Conservation (phyloP, 1,284 basidiomycete species). For the Chondrostereum purpureum region DNA sequence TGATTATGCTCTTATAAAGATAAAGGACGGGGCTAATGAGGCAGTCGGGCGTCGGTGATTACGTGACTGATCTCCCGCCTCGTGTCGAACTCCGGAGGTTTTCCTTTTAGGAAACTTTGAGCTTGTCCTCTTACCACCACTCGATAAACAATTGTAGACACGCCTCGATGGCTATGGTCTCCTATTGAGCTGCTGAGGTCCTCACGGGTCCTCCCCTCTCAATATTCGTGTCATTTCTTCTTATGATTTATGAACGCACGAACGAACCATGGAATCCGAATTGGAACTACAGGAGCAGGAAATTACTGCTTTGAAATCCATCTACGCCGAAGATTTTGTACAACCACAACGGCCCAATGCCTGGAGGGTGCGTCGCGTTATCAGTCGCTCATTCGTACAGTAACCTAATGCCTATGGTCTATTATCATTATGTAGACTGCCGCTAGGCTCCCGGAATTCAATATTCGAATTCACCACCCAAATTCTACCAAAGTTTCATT, state of each 20-base stretch:
- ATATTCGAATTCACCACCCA: slow-evolving; percentile 59
- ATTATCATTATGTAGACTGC: slow-evolving; percentile 44
- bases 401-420: no score
- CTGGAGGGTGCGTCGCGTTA: slow-evolving; percentile 55
- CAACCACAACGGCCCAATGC: slow-evolving; percentile 67
- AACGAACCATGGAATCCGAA: slow-evolving; percentile 53
- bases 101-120: no score
- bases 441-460: slow-evolving; percentile 62
- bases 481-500: slow-evolving; percentile 49
- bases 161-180: background rate
- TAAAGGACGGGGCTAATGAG: no score
- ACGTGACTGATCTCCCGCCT: no score
- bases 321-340: slow-evolving; percentile 69
- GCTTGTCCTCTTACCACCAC: no score
- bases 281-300: slow-evolving; percentile 69
- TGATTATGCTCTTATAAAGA: no score
- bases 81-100: no score
- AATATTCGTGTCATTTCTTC: slow-evolving; percentile 20
- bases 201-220: slow-evolving; percentile 55
- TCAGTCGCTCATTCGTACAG: slow-evolving; percentile 4
- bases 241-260: slow-evolving; percentile 15
- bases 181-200: slow-evolving; percentile 65
- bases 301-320: slow-evolving; percentile 70
- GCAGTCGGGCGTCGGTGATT: no score
- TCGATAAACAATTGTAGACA: no score